Conservation (phyloP, 2,329 filamentous ascomycete genomes). For the Cladosporium velox region DNA sequence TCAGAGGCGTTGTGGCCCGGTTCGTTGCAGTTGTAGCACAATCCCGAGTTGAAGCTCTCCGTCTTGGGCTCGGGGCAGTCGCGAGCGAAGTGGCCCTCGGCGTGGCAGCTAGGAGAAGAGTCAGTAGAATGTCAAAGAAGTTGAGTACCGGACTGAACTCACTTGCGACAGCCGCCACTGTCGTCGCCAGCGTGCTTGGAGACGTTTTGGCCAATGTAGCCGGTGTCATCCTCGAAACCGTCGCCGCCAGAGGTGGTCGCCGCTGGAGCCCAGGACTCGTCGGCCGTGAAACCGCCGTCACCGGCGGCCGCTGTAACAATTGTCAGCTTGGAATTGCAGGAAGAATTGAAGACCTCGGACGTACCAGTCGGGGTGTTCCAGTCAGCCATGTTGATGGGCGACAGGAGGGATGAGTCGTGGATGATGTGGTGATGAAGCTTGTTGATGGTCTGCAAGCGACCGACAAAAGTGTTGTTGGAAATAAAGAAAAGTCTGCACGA, state of each 20-base stretch:
- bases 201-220: conserved; percentile 30
- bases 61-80: conserved; percentile 49
- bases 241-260: neutral
- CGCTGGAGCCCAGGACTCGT: conserved; percentile 25
- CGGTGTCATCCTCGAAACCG: conserved; percentile 8
- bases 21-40: conserved; percentile 64
- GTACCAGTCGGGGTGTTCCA: conserved; percentile 31
- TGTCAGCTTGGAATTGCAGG: neutral
- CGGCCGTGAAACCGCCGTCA: conserved; percentile 29
- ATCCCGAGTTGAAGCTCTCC: conserved; percentile 40
- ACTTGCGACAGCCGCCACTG: conserved; percentile 47
- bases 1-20: conserved; percentile 64
- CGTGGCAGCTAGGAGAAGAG: conserved; percentile 41
- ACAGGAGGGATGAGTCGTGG: neutral
- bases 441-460: neutral
- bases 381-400: conserved; percentile 25
- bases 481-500: neutral
- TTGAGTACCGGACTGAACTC: conserved; percentile 29
- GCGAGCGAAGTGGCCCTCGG: conserved; percentile 49
- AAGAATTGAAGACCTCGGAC: neutral
- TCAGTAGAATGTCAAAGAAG: conserved; percentile 30
- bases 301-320: conserved; percentile 13
- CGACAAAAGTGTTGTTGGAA: neutral
- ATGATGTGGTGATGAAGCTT: neutral
- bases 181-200: conserved; percentile 35